These are phyloP conservation scores for Debaryomycetaceae sp. DNA, from an alignment of 1,139 yeast species.

Conservation along the genomic window DNA sequence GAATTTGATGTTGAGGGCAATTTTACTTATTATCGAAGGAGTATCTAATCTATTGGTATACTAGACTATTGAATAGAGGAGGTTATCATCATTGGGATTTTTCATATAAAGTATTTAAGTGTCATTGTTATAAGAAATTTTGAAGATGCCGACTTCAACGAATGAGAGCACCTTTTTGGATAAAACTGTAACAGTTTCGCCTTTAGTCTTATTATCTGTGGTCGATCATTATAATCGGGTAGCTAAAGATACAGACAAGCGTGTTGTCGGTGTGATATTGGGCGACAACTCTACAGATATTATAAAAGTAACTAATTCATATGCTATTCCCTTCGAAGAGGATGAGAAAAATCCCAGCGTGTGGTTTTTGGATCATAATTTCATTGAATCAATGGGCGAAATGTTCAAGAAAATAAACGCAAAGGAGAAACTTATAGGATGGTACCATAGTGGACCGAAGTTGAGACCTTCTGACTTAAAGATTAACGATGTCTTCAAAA, in stretches of 20 bases:
- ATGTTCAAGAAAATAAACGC: conserved; percentile 98
- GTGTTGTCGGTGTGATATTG: conserved; percentile 91
- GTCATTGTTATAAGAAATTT: too few species aligned
- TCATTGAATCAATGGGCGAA: conserved; percentile 93
- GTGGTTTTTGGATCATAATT: conserved; percentile 97
- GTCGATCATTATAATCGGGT: conserved; percentile 93
- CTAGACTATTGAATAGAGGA: too few species aligned
- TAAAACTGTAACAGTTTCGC: conserved; percentile 86
- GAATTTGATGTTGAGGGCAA: neutral
- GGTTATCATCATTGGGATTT: too few species aligned
- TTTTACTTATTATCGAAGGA: neutral
- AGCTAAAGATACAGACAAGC: conserved; percentile 62
- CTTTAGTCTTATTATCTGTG: conserved; percentile 87
- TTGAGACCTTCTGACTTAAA: conserved; percentile 82
- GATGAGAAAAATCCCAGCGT: conserved; percentile 91
- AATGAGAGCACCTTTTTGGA: conserved; percentile 38
- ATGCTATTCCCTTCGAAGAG: conserved; percentile 94
- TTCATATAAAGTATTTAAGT: too few species aligned
- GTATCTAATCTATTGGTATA: neutral
- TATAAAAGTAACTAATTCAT: conserved; percentile 69
- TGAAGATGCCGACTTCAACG: conserved; percentile 10
- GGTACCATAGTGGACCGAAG: conserved; percentile 99
- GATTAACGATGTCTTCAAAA: conserved; percentile 85
- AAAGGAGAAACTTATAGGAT: conserved; percentile 90
- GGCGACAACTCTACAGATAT: conserved; percentile 69